Evolutionary conservation across 2,329 filamentous ascomycete species (phyloP).

Genomic region (Fusarium brachygibbosum): DNA sequence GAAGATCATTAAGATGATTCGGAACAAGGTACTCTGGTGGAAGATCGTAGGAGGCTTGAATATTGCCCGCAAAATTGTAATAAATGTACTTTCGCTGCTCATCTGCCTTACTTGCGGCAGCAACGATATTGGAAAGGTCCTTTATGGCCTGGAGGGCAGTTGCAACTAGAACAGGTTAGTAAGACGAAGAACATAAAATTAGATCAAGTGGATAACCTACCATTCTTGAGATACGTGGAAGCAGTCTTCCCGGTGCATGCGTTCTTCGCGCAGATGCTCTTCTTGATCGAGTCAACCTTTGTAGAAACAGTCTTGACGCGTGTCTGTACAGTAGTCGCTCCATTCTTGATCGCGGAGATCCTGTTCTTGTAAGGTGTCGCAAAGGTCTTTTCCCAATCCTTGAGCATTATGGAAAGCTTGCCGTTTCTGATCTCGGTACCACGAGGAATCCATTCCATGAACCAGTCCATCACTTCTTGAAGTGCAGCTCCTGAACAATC

Average conservation of each 20-base stretch:
- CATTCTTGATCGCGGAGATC: slow-evolving; percentile 20
- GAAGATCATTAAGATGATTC: neutral
- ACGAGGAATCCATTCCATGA: slow-evolving; percentile 24
- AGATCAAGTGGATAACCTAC: neutral
- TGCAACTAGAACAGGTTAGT: slow-evolving; percentile 7
- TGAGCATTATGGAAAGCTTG: slow-evolving; percentile 15
- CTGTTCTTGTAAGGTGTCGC: slow-evolving; percentile 21
- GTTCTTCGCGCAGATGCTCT: slow-evolving; percentile 21
- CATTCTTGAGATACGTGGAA: slow-evolving; percentile 27
- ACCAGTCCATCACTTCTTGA: slow-evolving; percentile 9
- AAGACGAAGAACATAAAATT: fast-evolving
- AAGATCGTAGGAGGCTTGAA: slow-evolving; percentile 9
- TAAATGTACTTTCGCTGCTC: slow-evolving; percentile 22
- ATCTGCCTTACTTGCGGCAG: slow-evolving; percentile 1
- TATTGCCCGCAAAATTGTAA: slow-evolving; percentile 14
- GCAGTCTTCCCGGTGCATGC: slow-evolving; percentile 34
- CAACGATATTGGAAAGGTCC: slow-evolving; percentile 16
- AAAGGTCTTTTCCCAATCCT: slow-evolving; percentile 30
- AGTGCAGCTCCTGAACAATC: neutral
- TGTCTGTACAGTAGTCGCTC: slow-evolving; percentile 12
- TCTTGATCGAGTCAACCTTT: slow-evolving; percentile 15
- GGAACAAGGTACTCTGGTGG: neutral
- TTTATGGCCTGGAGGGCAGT: slow-evolving; percentile 19
- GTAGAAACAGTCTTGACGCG: slow-evolving; percentile 7
- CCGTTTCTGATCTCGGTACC: slow-evolving; percentile 22